Percentiles rank a stretch among this genome's conserved stretches.
These are phyloP conservation scores for Saprolegnia parasitica DNA, from an alignment of 352 stramenopile species.

Conservation along the genomic window DNA sequence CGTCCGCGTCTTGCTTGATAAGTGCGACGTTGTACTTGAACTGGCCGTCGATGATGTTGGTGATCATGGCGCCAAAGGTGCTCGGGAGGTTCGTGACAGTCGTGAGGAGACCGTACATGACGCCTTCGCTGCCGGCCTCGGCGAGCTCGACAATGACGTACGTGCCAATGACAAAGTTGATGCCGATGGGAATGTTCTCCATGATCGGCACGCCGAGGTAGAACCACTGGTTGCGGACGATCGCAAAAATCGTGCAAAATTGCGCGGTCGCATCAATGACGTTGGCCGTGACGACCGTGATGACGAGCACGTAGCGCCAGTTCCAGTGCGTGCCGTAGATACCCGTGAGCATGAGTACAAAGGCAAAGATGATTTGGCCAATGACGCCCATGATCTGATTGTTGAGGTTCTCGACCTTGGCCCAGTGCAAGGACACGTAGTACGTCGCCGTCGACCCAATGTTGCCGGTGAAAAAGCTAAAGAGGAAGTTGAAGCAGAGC, in stretches of 20 bases:
- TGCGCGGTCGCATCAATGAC: constrained; percentile 43
- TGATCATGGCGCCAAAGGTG: constrained; percentile 37
- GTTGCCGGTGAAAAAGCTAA: constrained; percentile 9
- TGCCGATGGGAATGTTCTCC: no score
- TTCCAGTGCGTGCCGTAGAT: no score
- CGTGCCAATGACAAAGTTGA: no score
- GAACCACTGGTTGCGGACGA: no score
- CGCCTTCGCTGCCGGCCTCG: constrained; percentile 30
- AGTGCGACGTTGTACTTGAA: constrained; percentile 36
- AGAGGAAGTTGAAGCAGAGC: constrained; percentile 50
- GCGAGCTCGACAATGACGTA: no score
- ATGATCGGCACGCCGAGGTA: no score
- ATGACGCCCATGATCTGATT: no score
- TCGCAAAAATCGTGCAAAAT: constrained; percentile 51
- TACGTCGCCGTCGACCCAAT: constrained; percentile 23
- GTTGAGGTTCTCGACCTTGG: no score
- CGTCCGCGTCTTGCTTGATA: constrained; percentile 32
- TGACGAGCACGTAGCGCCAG: constrained; percentile 38
- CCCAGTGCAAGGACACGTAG: constrained; percentile 52
- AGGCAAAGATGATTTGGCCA: no score
- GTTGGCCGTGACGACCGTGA: constrained; percentile 35
- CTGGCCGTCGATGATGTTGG: constrained; percentile 39
- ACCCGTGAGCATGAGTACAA: no score
- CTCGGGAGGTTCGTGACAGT: constrained; percentile 31
- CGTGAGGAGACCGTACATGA: constrained; percentile 36